phyloP scores from a whole-genome alignment of 1,284 basidiomycete species.

The Exobasidium rhododendri region DNA sequence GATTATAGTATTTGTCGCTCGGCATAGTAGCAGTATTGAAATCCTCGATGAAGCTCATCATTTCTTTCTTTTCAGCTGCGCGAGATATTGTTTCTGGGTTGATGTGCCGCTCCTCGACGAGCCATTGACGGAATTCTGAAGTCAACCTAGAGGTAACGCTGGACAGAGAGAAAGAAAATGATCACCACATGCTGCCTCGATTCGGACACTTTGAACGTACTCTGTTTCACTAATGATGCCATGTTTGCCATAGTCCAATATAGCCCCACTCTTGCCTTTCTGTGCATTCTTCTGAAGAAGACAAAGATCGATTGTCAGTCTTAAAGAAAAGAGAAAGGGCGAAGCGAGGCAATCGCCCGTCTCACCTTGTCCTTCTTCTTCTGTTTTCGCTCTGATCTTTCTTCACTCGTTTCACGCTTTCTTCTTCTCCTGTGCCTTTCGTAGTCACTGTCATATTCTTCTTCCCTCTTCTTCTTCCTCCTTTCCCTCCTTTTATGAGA shows the following conservation, averaged over 20 bases:
- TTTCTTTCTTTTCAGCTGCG: conserved; percentile 16
- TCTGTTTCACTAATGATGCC: conserved; percentile 13
- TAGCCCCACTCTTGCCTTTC: background rate
- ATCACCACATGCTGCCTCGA: too few species aligned
- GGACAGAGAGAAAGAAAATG: background rate
- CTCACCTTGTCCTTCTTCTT: background rate
- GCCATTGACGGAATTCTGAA: conserved; percentile 24
- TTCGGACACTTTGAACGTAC: background rate
- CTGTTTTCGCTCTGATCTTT: conserved; percentile 1
- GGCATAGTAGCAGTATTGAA: conserved; percentile 26
- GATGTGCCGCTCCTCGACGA: conserved; percentile 22
- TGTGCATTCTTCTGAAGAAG: background rate
- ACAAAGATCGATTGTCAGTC: too few species aligned
- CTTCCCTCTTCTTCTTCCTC: background rate
- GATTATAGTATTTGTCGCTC: conserved; percentile 24
- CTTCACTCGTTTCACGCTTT: background rate
- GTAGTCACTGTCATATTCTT: conserved; percentile 1
- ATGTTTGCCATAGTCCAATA: conserved; percentile 9
- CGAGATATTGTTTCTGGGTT: conserved; percentile 26
- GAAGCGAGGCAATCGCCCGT: too few species aligned
- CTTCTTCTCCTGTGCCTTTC: conserved; percentile 8
- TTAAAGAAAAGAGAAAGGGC: too few species aligned
- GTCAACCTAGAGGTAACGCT: conserved; percentile 19
- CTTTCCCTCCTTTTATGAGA: conserved; percentile 11
- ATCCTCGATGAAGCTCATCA: conserved; percentile 21